Base-by-base conservation (phyloP, 305 asterid species). In the Nicotiana rustica region DNA sequence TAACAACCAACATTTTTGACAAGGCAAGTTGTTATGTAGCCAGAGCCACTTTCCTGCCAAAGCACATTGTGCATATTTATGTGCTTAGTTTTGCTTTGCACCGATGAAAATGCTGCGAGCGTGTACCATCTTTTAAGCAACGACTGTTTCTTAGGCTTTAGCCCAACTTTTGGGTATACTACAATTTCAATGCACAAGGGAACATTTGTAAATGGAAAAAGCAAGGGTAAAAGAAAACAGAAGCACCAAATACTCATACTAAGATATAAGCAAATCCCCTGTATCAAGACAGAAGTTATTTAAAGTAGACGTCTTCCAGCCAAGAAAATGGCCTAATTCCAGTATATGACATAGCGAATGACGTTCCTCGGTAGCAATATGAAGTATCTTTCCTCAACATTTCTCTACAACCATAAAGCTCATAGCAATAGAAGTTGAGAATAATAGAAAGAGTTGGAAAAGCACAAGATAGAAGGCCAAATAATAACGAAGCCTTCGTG, bases 401-500 rank as follows among this genome's bases (percentile, higher is more conserved):
- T 59, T 67, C 60, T 76, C 79, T 56, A 67, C 12, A 12, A 68
- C 65, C 70, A 59, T 67, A 60, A 70, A 73, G 41, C 64, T 35
- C 80, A 61, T 25, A 31, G 57, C 59, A 31, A 60, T 59, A 25
- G 60, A 38, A 62, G 68, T 80, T 52, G 81, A 41, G 49, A 41
- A 65, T 75, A 59, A 17, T 31, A 81, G 60, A 84, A 66, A 9
- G 83, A 47, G 84, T 31, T 18, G 47, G 44, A 1, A 60, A 17
- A 76, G 10, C 5, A 73, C 61, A 86, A 41, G 85, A 88, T 55
- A 44, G 84, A 82, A 83, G 86, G 82, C 84, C 65, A 73, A 44
- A 59, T 13, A 86, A 64, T 52, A 83, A 82, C 69, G 83, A 78
- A 71, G 70, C 85, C 87, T 85, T 80, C 13, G 84, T 55, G 59